Conservation (phyloP, 345 rosid species). For the Dipteronia dyeriana region DNA sequence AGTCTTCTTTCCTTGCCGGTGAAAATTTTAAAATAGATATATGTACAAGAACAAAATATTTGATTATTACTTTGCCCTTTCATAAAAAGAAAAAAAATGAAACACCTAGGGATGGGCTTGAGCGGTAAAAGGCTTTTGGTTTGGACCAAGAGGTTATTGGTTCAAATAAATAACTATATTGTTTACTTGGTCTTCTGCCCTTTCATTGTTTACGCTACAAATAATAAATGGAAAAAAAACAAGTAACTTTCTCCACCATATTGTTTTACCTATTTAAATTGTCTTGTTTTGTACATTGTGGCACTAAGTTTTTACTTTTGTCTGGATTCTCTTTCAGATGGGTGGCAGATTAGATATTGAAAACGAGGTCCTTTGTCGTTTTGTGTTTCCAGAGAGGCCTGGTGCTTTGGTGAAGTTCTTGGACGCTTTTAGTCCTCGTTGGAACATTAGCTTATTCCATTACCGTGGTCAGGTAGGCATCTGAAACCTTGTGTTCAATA, state of each 20-base stretch:
- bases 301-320: conserved; percentile 1
- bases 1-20: background rate
- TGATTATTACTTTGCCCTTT: background rate
- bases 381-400: conserved; percentile 92
- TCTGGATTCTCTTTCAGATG: conserved; percentile 51
- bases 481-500: background rate
- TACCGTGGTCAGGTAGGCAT: conserved; percentile 78
- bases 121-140: background rate
- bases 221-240: background rate
- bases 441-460: conserved; percentile 96
- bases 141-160: background rate
- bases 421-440: conserved; percentile 85
- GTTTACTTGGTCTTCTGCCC: background rate
- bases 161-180: background rate
- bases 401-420: conserved; percentile 95
- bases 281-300: background rate
- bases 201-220: background rate
- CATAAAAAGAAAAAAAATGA: background rate
- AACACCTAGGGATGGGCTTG: background rate
- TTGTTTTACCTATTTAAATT: background rate
- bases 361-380: conserved; percentile 83
- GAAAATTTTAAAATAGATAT: background rate
- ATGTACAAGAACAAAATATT: background rate
- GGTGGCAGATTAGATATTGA: conserved; percentile 71
- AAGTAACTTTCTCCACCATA: background rate